Percentiles rank a stretch among this genome's conserved stretches.
phyloP scores from a whole-genome alignment of 345 rosid species.

The Atalantia buxifolia region DNA sequence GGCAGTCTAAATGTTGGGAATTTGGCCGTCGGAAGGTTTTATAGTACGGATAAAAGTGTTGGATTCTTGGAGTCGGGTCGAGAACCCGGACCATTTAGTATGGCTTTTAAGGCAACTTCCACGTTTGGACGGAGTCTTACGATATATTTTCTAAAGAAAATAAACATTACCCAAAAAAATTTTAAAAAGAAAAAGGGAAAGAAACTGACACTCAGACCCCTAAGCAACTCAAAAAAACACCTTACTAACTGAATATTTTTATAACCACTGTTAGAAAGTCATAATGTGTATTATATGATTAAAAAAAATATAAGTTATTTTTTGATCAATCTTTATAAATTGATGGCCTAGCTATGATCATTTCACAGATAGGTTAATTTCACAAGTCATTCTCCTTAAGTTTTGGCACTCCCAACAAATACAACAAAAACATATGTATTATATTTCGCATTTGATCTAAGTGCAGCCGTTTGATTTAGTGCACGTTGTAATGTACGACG shows the following conservation, averaged over 20 bases:
- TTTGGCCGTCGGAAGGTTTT: not conserved
- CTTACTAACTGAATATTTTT: too few relatives aligned
- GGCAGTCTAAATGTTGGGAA: not conserved
- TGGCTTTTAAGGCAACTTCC: not conserved
- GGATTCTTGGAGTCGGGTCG: not conserved
- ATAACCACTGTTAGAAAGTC: not conserved
- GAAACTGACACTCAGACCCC: too few relatives aligned
- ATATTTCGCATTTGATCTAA: too few relatives aligned
- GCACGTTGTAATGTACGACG: too few relatives aligned
- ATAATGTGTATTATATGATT: not conserved
- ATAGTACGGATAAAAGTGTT: not conserved
- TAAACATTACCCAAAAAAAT: too few relatives aligned
- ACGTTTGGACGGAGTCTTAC: not conserved
- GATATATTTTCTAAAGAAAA: too few relatives aligned
- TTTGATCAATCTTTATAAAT: not conserved
- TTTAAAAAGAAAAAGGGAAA: too few relatives aligned
- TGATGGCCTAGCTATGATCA: not conserved
- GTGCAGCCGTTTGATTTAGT: too few relatives aligned
- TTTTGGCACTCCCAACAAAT: too few relatives aligned
- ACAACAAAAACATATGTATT: too few relatives aligned
- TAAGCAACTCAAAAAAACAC: too few relatives aligned
- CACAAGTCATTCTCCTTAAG: too few relatives aligned
- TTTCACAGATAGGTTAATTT: not conserved
- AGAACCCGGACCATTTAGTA: not conserved
- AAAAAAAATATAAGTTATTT: not conserved